phyloP scores from a whole-genome alignment of 108 stramenopile species.

The Tribonema minus region DNA sequence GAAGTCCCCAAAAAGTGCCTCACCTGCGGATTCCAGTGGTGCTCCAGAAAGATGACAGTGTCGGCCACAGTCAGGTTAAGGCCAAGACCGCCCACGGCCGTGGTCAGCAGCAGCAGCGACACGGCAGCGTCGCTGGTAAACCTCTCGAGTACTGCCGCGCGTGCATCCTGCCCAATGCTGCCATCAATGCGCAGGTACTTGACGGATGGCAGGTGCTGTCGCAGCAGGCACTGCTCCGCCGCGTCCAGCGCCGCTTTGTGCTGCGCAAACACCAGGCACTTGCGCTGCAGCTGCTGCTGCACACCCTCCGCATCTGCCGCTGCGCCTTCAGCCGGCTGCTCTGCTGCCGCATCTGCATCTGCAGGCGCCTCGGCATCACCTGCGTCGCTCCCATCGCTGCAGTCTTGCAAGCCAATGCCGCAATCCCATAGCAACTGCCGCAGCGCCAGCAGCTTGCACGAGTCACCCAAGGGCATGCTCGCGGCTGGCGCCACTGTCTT shows the following conservation, averaged over 20 bases:
- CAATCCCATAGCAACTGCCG: conserved; percentile 68
- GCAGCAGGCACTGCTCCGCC: conserved; percentile 28
- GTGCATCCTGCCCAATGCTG: conserved; percentile 9
- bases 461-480: too few species aligned
- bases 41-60: conserved; percentile 57
- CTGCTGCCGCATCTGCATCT: not conserved
- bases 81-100: conserved; percentile 49
- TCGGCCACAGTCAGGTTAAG: conserved; percentile 58
- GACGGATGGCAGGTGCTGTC: conserved; percentile 24
- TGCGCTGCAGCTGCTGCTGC: not conserved
- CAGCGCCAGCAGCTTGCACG: conserved; percentile 76
- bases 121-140: conserved; percentile 35
- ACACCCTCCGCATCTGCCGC: not conserved
- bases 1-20: not conserved
- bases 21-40: conserved; percentile 57
- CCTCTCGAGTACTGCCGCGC: conserved; percentile 16
- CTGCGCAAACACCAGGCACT: conserved; percentile 53
- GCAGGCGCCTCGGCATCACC: not conserved
- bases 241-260: conserved; percentile 42
- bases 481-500: too few species aligned
- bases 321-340: not conserved
- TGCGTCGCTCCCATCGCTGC: not conserved
- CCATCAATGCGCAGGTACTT: conserved; percentile 50
- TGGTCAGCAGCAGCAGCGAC: conserved; percentile 53
- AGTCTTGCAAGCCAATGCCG: conserved; percentile 54